A percentile compares a stretch with the other conserved stretches of the same genome.
These are phyloP conservation scores for Wickerhamomyces ciferrii DNA, from an alignment of 805 yeast species.

Conservation along the genomic window DNA sequence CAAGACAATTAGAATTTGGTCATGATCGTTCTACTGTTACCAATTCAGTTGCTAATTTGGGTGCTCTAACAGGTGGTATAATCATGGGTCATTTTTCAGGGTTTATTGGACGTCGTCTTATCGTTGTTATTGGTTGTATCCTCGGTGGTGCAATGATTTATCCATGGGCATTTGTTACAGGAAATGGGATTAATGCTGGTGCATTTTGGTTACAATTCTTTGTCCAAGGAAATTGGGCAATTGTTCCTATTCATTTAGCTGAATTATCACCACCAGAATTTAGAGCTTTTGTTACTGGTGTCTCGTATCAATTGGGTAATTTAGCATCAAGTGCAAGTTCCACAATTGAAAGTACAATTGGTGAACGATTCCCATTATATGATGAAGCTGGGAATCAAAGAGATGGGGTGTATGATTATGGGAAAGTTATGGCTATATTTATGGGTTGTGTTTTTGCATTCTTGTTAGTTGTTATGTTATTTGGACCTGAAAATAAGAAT, in stretches of 20 bases:
- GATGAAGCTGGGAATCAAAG: conserved; percentile 25
- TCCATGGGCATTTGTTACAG: conserved; percentile 53
- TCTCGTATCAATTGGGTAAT: conserved; percentile 65
- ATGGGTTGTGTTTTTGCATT: conserved; percentile 58
- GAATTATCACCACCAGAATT: conserved; percentile 60
- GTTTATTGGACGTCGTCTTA: conserved; percentile 49
- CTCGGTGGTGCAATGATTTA: conserved; percentile 57
- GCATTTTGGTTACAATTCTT: conserved; percentile 57
- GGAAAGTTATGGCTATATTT: conserved; percentile 61
- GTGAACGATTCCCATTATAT: conserved; percentile 44
- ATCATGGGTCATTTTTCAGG: conserved; percentile 50
- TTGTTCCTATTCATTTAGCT: conserved; percentile 54
- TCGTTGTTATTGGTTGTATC: conserved; percentile 46
- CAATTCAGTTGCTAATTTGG: conserved; percentile 51
- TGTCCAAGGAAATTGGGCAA: conserved; percentile 72
- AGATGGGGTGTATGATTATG: conserved; percentile 40
- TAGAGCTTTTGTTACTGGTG: conserved; percentile 59
- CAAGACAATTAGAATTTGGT: conserved; percentile 38
- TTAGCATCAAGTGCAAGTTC: conserved; percentile 62
- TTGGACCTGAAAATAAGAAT: conserved; percentile 58
- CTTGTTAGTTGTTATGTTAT: conserved; percentile 39
- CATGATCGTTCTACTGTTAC: conserved; percentile 45
- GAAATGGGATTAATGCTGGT: conserved; percentile 48
- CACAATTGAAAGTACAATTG: conserved; percentile 63
- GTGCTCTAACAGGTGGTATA: conserved; percentile 54